Conservation (phyloP, 306 rosid species). For the Albizia julibrissin region DNA sequence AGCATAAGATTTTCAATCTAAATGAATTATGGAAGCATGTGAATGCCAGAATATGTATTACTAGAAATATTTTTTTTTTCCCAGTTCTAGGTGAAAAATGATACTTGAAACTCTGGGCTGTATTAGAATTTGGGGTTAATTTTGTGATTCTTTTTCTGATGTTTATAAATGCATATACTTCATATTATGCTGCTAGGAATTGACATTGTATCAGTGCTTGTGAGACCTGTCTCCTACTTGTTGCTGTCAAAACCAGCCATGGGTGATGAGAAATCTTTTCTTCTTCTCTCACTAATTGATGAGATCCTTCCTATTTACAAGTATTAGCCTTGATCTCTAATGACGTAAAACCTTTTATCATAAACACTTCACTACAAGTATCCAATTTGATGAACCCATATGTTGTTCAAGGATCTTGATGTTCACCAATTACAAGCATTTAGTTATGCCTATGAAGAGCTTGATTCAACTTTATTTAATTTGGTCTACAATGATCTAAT, state of each 20-base stretch:
- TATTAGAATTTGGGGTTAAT: neutral
- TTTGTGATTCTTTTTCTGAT: neutral
- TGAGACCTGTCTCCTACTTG: no score
- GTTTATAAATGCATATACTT: neutral
- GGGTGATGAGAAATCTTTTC: no score
- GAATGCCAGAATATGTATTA: neutral
- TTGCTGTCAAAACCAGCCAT: no score
- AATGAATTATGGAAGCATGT: neutral
- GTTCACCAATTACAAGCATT: conserved; percentile 54
- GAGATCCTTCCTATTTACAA: conserved; percentile 58
- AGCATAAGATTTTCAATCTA: neutral
- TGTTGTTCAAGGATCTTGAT: conserved; percentile 54
- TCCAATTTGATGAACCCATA: conserved; percentile 69
- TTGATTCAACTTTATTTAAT: conserved; percentile 46
- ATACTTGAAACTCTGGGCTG: neutral
- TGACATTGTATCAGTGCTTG: no score
- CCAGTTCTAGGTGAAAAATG: neutral
- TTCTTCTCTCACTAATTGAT: conserved; percentile 25
- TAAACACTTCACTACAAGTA: conserved; percentile 41
- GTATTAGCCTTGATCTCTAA: conserved; percentile 30
- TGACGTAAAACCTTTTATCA: neutral
- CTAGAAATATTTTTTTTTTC: neutral
- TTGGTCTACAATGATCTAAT: conserved; percentile 59
- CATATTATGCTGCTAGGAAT: conserved; percentile 40
- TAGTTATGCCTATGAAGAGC: conserved; percentile 47